Base-by-base conservation (phyloP, 179 eudicot species). In the Drosera spatulata region DNA sequence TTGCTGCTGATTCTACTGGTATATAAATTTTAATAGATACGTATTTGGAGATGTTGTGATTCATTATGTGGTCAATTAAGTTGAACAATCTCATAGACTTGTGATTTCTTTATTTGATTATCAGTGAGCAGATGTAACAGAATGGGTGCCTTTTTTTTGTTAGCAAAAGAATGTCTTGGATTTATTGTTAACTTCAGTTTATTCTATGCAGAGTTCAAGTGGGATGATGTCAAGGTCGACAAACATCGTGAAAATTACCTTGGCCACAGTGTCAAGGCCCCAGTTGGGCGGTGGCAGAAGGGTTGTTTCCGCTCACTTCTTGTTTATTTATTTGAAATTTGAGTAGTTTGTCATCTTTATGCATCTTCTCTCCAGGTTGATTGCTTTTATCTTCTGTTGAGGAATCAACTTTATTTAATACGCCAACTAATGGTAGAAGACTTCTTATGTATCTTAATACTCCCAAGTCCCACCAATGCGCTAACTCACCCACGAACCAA, bases 211-310 rank as follows among this genome's bases (percentile, higher is more conserved):
- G 98, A 91, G 72, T 91, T 91, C 71, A 80, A 65, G 73, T 91
- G 98, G 98, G 98, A 91, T 63, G 96, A 91, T 51, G 98, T 91
- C 73, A 91, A 88, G 76, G 95, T 68, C 60, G 98, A 91, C 68
- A 91, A 91, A 69, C 91, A 91, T 75, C 78, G 98, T 55, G 98
- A 91, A 69, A 91, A 91, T 66, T 91, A 91, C 71, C 59, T 91
- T 13, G 98, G 98, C 61, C 98, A 91, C 72, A 91, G 98, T 68
- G 59, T 91, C 70, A 88, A 91, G 78, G 98, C 98, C 66, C 95
- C 98, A 46, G 98, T 91, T 65, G 98, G 98, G 58, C 80, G 98
- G 82, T 91, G 98, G 98, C 98, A 91, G 75, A 91, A 91, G 85
- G 98, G 98, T 91, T 59, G 61, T 12, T 58, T 7, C 15, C 58